Evolutionary conservation across 2,329 filamentous ascomycete genomes (phyloP), one percentile per base, ranked within the genome.

Genomic region (Ophiocordyceps robertsii): DNA sequence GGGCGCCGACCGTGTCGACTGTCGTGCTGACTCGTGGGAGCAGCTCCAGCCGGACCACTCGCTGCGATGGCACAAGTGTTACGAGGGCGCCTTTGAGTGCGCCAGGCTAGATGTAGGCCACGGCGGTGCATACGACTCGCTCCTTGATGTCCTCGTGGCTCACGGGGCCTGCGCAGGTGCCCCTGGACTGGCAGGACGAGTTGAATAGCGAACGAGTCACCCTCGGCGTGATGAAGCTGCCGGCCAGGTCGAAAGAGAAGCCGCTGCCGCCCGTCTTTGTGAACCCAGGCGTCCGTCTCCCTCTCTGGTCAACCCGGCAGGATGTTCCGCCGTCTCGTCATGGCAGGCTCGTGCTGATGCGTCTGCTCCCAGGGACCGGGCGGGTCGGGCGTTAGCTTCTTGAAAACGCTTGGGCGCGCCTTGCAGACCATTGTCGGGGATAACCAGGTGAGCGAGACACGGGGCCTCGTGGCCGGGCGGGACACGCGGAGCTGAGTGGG

Each of bases 391-490:
- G 50, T 67, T 0, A 51, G 52, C 31, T 58, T 58, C 13, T 39
- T 67, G 12, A 55, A 48, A 40, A 48, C 56, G 12, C 51, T 50
- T 17, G 64, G 57, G 3, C 48, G 49, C 13, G 43, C 53, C 16
- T 44, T 66, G 4, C 70, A 73, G 47, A 59, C 59, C 4, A 62
- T 73, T 21, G 62, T 70, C 0, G 70, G 70, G 10, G 55, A 56
- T 9, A 69, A 71, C 46, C 60, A 70, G 52, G 66, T 66, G 41
- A 53, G 60, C 53, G 9, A 16, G 17, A 37, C 6, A 8, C 17
- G 4, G n/a, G 13, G n/a, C 1, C 11, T n/a, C 6, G n/a, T 16
- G 33, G 4, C 8, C 8, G 17, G 5, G 33, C 13, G 14, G n/a
- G 33, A 36, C 33, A 16, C n/a, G 16, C 5, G 10, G 19, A 4